A percentile compares a stretch with the other conserved stretches of the same genome.
These are phyloP conservation scores for Aureobasidium uvarum DNA, from an alignment of 2,329 filamentous ascomycete genomes.

Conservation along the genomic window DNA sequence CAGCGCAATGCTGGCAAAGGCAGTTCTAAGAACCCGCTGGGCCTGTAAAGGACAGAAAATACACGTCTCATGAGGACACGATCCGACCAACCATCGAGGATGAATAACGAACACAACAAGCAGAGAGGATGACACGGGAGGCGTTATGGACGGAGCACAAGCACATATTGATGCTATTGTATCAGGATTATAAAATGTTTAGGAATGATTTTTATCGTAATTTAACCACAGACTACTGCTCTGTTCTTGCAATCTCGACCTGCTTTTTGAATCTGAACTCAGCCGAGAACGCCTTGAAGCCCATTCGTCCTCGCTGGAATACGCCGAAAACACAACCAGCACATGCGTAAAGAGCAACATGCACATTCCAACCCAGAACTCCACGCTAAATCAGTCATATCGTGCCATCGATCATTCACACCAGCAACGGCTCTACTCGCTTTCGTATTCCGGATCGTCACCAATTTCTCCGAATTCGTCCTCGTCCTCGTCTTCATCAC, in stretches of 20 bases:
- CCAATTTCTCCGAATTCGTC: conserved; percentile 48
- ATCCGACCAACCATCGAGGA: neutral
- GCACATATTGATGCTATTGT: neutral
- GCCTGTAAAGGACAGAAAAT: conserved; percentile 35
- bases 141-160: neutral
- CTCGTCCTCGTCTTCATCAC: conserved; percentile 43
- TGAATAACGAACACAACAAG: neutral
- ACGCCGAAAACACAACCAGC: conserved; percentile 6
- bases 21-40: conserved; percentile 45
- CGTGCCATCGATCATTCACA: neutral
- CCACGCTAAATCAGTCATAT: conserved; percentile 25
- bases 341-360: conserved; percentile 14
- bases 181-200: neutral
- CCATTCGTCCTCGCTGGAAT: neutral
- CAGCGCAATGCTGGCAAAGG: conserved; percentile 37
- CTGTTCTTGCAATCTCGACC: neutral
- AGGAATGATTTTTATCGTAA: neutral
- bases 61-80: conserved; percentile 3
- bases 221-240: neutral
- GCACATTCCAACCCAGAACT: conserved; percentile 14
- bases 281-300: neutral
- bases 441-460: conserved; percentile 32
- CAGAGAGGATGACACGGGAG: neutral
- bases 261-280: neutral
- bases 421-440: neutral